Evolutionary conservation across 1,284 basidiomycete species (phyloP).

Genomic region (Trichosporon asahii): DNA sequence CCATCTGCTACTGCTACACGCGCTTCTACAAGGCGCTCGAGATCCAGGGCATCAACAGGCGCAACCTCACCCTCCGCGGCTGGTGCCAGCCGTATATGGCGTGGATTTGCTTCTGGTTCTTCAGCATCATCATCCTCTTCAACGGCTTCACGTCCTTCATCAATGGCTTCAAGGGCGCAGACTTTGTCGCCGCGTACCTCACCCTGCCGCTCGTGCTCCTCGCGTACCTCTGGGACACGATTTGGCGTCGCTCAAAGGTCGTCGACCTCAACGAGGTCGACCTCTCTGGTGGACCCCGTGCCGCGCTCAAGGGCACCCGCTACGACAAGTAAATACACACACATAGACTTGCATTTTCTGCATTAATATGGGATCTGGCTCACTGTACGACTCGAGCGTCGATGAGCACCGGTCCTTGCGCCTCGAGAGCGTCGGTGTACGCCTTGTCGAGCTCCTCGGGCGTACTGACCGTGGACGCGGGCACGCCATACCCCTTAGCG

Average conservation of each 20-base stretch:
- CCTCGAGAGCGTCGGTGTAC: constrained; percentile 9
- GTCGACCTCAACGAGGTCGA: constrained; percentile 17
- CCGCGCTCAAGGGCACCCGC: constrained; percentile 15
- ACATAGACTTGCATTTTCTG: not conserved
- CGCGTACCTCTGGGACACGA: constrained; percentile 13
- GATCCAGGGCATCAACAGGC: constrained; percentile 58
- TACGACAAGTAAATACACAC: constrained; percentile 11
- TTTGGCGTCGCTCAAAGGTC: not conserved
- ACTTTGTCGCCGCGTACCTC: constrained; percentile 38
- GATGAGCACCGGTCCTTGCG: constrained; percentile 16
- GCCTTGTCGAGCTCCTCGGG: constrained; percentile 15
- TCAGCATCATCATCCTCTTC: constrained; percentile 16
- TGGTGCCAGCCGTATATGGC: constrained; percentile 48
- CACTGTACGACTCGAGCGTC: constrained; percentile 11
- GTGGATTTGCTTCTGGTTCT: constrained; percentile 14
- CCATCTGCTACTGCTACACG: constrained; percentile 68
- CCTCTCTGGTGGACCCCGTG: constrained; percentile 14
- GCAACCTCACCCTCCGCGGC: constrained; percentile 62
- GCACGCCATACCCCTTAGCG: constrained; percentile 20
- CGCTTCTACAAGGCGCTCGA: constrained; percentile 70
- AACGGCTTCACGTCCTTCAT: constrained; percentile 13
- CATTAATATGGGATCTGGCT: not conserved
- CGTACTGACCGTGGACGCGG: not conserved
- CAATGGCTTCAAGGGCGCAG: constrained; percentile 9
- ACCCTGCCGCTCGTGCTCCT: constrained; percentile 13